Base-by-base conservation (phyloP, 139 green algal genomes). In the Picochlorum sp. region DNA sequence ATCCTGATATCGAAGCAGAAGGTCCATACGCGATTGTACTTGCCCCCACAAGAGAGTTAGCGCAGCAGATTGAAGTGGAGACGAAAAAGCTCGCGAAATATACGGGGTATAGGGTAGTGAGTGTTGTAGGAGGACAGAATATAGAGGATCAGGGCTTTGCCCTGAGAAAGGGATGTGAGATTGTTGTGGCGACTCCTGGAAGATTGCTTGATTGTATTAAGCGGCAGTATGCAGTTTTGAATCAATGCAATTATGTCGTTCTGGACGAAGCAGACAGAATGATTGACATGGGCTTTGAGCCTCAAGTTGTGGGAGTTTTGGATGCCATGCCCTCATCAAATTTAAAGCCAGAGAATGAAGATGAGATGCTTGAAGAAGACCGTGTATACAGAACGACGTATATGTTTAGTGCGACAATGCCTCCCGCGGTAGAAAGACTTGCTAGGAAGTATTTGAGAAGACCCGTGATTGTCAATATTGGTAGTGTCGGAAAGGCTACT, bases 241-340 rank as follows among this genome's bases (percentile, higher is more conserved):
- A 97, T 74, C 94, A 99, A 84, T 99, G 94, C 83, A 94, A 98
- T 81, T 99, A 98, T 68, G 86, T 99, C n/a, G 93, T 99, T 58
- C 82, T 99, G 60, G 94, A 99, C 69, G 90, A 97, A 80, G 94
- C 94, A 3, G 94, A 99, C 60, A 79, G 93, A 57, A 99, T 99
- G 94, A 98, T 99, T 28, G 94, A 99, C 68, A 85, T 99, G 72
- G 94, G 94, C 11, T 98, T 99, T 66, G 93, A 98, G 75, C 93
- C 92, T 13, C 92, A 97, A 83, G 89, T 96, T 20, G 81, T 88
- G 26, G 75, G 70, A 4, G 87, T 96, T 50, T 76, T 96, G 60
- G 93, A 97, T 49, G 84, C 86, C 14, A 98, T 99, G 92, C 90
- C 92, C 3, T 78, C 62, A 47, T 71, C 66, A 49, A 94, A 89